phyloP scores from a whole-genome alignment of 345 rosid species.

The Anastatica hierochuntica region DNA sequence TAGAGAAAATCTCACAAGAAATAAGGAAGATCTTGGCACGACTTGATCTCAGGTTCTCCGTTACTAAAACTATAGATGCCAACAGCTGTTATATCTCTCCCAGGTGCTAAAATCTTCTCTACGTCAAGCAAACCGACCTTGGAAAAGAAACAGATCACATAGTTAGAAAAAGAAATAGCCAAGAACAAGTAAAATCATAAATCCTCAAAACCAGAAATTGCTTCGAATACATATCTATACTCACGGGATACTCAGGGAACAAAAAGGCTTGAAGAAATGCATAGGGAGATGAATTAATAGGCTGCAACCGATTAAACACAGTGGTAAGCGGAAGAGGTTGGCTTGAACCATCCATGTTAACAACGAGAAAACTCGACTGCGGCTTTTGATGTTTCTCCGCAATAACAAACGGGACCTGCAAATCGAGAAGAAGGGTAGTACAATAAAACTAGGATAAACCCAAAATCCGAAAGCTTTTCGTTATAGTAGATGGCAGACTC shows the following conservation, averaged over 20 bases:
- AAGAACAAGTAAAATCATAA: conserved; percentile 6
- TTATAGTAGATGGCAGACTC: background rate
- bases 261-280: conserved; percentile 80
- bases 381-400: conserved; percentile 47
- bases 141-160: background rate
- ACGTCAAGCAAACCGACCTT: conserved; percentile 89
- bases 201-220: background rate
- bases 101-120: conserved; percentile 85
- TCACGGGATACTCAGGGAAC: conserved; percentile 29
- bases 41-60: conserved; percentile 69
- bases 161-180: background rate
- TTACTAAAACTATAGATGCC: conserved; percentile 42
- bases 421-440: too few relatives aligned
- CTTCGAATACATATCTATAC: background rate
- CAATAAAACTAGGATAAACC: too few relatives aligned
- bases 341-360: conserved; percentile 64
- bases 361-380: conserved; percentile 38
- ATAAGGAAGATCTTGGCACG: conserved; percentile 82
- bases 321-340: conserved; percentile 80
- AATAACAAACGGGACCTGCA: conserved; percentile 82
- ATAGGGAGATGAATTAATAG: conserved; percentile 63
- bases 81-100: conserved; percentile 57
- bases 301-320: conserved; percentile 52
- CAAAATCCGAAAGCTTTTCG: background rate
- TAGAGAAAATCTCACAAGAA: conserved; percentile 57